These are phyloP conservation scores for Syzygium malaccense DNA, from an alignment of 441 rosid genomes.

Conservation along the genomic window DNA sequence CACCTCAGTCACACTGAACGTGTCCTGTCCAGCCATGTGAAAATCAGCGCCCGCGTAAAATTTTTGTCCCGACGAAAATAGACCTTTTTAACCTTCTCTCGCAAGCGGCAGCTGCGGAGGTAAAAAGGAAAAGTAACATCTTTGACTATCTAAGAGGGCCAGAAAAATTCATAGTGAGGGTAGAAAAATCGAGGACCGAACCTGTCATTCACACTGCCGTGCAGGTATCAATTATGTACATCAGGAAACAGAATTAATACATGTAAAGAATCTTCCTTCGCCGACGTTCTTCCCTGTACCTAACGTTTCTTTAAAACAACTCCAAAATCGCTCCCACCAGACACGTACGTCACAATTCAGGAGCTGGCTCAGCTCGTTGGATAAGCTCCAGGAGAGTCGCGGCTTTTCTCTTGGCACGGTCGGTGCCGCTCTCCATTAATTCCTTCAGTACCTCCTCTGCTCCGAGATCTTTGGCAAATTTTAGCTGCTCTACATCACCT, in stretches of 20 bases:
- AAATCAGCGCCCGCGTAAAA: neutral
- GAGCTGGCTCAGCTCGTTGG: constrained; percentile 37
- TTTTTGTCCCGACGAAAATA: too few species aligned
- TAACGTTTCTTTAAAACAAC: neutral
- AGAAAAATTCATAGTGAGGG: neutral
- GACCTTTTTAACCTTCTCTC: neutral
- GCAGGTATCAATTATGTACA: neutral
- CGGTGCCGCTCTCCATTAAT: constrained; percentile 77
- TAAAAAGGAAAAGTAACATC: neutral
- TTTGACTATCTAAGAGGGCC: neutral
- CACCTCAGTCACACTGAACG: neutral
- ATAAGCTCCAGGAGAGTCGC: constrained; percentile 67
- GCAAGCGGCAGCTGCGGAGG: neutral
- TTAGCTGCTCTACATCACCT: constrained; percentile 60
- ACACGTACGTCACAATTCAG: constrained; percentile 1
- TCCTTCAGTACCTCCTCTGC: constrained; percentile 80
- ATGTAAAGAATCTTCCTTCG: neutral
- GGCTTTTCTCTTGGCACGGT: constrained; percentile 97
- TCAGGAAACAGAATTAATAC: neutral
- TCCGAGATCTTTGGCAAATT: constrained; percentile 55
- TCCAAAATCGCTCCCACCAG: neutral
- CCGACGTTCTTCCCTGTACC: neutral
- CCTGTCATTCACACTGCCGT: neutral
- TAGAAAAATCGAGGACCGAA: neutral
- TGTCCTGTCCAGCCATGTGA: neutral